Conservation (phyloP, 805 yeast genomes). For the Candida vaughaniae region DNA sequence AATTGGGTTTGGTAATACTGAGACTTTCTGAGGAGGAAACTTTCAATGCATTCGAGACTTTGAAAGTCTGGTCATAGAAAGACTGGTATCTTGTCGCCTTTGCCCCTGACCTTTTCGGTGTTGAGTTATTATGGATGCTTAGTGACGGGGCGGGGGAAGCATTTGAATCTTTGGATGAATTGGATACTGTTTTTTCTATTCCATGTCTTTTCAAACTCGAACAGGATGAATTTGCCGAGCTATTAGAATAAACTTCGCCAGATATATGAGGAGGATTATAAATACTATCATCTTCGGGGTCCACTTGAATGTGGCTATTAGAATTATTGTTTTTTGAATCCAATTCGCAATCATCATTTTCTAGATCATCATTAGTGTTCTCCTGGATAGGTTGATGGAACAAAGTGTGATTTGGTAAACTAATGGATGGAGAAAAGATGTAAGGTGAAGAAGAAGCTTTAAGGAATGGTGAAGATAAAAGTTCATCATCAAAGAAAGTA, state of each 20-base stretch:
- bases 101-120: constrained; percentile 38
- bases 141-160: constrained; percentile 11
- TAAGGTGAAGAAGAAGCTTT: constrained; percentile 15
- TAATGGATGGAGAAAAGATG: constrained; percentile 16
- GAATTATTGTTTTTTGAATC: constrained; percentile 18
- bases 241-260: constrained; percentile 22
- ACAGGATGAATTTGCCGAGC: constrained; percentile 34
- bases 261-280: constrained; percentile 24
- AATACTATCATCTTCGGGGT: constrained; percentile 7
- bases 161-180: constrained; percentile 30
- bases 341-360: constrained; percentile 17
- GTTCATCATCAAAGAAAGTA: constrained; percentile 25
- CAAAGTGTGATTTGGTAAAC: constrained; percentile 17
- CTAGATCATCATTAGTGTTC: constrained; percentile 12
- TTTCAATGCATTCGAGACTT: constrained; percentile 45
- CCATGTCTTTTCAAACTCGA: constrained; percentile 26
- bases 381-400: constrained; percentile 33
- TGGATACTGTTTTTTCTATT: constrained; percentile 35
- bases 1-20: constrained; percentile 18
- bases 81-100: constrained; percentile 48
- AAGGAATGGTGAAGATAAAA: constrained; percentile 31
- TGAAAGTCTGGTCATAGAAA: constrained; percentile 45
- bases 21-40: constrained; percentile 25
- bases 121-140: constrained; percentile 12
- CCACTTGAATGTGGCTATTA: not conserved